A percentile compares a stretch with the other conserved stretches of the same genome.
Conservation (phyloP, 2,329 filamentous ascomycete species). For the Piedraia hortae region DNA sequence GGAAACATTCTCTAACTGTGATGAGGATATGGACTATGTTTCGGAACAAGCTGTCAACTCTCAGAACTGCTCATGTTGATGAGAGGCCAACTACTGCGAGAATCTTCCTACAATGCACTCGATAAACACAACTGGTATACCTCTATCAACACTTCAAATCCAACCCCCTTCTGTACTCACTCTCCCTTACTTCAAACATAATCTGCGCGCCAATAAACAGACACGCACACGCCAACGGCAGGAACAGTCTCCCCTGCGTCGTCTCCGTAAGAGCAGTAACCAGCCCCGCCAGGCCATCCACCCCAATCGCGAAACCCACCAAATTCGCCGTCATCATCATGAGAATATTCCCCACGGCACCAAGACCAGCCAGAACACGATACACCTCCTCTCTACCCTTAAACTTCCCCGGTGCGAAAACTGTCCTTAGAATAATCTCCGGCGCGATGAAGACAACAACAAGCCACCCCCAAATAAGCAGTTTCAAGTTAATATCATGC, state of each 20-base stretch:
- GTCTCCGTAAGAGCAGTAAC: conserved; percentile 48
- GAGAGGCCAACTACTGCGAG: too few species aligned
- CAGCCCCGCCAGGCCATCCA: conserved; percentile 63
- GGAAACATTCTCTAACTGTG: too few species aligned
- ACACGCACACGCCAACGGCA: conserved; percentile 39
- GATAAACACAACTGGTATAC: too few species aligned
- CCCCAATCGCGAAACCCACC: conserved; percentile 75
- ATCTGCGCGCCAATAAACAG: conserved; percentile 70
- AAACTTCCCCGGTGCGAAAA: conserved; percentile 54
- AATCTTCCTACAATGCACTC: too few species aligned
- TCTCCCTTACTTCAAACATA: conserved; percentile 88
- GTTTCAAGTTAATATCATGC: conserved; percentile 81
- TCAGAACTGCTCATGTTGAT: too few species aligned
- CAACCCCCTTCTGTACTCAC: conserved; percentile 57
- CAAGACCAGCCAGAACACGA: conserved; percentile 51
- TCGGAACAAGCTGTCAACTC: too few species aligned
- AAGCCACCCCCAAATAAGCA: conserved; percentile 92
- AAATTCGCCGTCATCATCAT: conserved; percentile 95
- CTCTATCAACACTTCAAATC: conserved; percentile 42
- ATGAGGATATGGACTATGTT: too few species aligned
- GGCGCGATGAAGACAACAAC: conserved; percentile 83
- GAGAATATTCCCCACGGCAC: conserved; percentile 57
- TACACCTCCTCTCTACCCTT: conserved; percentile 41
- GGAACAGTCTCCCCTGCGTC: conserved; percentile 46
- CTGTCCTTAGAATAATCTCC: conserved; percentile 41